These are phyloP conservation scores for Saitozyma podzolica DNA, from an alignment of 768 basidiomycete genomes.

Conservation along the genomic window DNA sequence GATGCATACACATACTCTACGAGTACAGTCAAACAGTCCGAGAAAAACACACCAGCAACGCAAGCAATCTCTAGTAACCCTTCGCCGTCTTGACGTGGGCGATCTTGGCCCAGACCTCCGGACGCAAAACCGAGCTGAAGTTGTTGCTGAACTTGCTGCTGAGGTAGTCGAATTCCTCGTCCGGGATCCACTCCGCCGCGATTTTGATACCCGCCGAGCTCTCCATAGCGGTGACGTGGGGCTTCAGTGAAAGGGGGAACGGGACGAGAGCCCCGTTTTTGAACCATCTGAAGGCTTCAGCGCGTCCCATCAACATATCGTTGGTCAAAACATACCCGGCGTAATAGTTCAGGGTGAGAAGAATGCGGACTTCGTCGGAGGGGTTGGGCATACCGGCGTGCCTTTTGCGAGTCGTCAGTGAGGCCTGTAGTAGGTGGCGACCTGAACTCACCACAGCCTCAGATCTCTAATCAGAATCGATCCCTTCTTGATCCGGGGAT, in stretches of 20 bases:
- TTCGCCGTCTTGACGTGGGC: too few relatives aligned
- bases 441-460: background rate
- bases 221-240: background rate
- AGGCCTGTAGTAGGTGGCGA: background rate
- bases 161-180: constrained; percentile 11
- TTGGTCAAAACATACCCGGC: background rate
- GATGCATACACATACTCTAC: too few relatives aligned
- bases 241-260: constrained; percentile 4
- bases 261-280: constrained; percentile 5
- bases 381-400: constrained; percentile 14
- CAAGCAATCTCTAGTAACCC: too few relatives aligned
- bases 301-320: background rate
- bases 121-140: constrained; percentile 4
- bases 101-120: constrained; percentile 3
- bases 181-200: constrained; percentile 1
- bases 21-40: too few relatives aligned
- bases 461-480: constrained; percentile 1
- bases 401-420: background rate
- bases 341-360: constrained; percentile 1
- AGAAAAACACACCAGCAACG: too few relatives aligned
- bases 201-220: background rate
- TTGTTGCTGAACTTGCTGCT: constrained; percentile 3
- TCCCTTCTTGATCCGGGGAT: constrained; percentile 9
- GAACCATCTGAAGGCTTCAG: constrained; percentile 9
- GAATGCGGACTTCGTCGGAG: background rate